Conservation (phyloP, 768 basidiomycete species). For the Leccinellum rugosiceps region DNA sequence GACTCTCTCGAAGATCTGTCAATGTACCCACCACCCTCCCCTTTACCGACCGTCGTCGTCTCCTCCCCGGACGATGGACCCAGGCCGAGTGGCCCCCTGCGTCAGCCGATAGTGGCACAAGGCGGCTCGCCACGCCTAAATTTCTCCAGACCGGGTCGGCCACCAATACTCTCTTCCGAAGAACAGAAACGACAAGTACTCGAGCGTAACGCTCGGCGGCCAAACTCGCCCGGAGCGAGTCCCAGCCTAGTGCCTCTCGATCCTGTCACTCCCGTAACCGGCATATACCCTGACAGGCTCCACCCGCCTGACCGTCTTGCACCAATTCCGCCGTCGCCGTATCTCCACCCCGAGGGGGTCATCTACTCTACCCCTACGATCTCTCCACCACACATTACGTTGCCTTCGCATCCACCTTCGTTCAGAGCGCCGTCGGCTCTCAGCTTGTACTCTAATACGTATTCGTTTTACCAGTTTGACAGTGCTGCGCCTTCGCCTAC, state of each 20-base stretch:
- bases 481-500: slow-evolving; percentile 43
- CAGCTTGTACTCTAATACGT: slow-evolving; percentile 52
- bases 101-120: slow-evolving; percentile 40
- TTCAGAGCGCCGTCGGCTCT: slow-evolving; percentile 37
- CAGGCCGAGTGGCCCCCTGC: slow-evolving; percentile 24
- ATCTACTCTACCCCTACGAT: slow-evolving; percentile 15
- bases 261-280: slow-evolving; percentile 24
- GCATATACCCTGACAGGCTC: slow-evolving; percentile 9
- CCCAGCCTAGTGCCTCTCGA: slow-evolving; percentile 4
- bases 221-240: slow-evolving; percentile 29
- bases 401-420: slow-evolving; percentile 35
- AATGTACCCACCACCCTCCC: slow-evolving; percentile 20
- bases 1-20: slow-evolving; percentile 4
- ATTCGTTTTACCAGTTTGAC: slow-evolving; percentile 65
- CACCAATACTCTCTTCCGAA: slow-evolving; percentile 37
- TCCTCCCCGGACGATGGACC: slow-evolving; percentile 39
- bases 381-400: slow-evolving; percentile 8
- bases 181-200: slow-evolving; percentile 45
- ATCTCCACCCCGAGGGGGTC: slow-evolving; percentile 18
- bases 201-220: slow-evolving; percentile 53
- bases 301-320: not conserved
- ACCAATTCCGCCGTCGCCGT: not conserved
- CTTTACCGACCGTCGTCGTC: slow-evolving; percentile 53
- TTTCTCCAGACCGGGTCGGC: slow-evolving; percentile 62
- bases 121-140: slow-evolving; percentile 42